Base-by-base conservation (phyloP, 2,329 filamentous ascomycete species). In the Neofusicoccum parvum region DNA sequence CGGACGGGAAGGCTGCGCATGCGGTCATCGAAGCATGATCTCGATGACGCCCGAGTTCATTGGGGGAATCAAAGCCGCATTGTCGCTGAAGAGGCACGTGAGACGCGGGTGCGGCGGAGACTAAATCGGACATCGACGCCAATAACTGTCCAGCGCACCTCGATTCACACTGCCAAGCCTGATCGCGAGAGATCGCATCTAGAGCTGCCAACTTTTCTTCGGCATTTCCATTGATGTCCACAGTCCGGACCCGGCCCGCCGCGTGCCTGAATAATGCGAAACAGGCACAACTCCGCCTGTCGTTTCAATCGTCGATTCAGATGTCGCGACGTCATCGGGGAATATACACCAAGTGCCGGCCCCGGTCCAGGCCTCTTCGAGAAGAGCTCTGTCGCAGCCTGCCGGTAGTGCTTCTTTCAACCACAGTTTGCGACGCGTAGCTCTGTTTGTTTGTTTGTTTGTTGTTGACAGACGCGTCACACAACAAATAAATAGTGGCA, bases 1-100 rank as follows among this genome's bases (percentile, higher is more conserved):
- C 43, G 41, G 41, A 59, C 56, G 56, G 41, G 56, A 59, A 36
- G 54, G 54, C 54, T 48, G 56, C 41, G 27, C 23, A 59, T 59
- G 54, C 39, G 54, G 23, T 46, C 39, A 59, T 20, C 54, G 23
- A 32, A 17, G 10, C 27, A 45, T 11, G 27, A 48, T 60, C 56
- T 39, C 56, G 56, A 60, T 60, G 56, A 48, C 43, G 56, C 56
- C 56, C 27, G 23, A 11, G 5, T 36, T 37, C 7, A 48, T 23
- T 48, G 27, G 12, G 15, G 37, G 43, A 36, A 48, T 27, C 39
- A 43, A 17, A 41, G 54, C 54, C 15, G n/a, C 56, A 46, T 20
- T 27, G 56, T 39, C 27, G 6, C 6, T 23, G 14, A 6, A 23
- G 14, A 4, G 17, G 56, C 56, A 60, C 56, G 56, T 60, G 56